A percentile compares a stretch with the other conserved stretches of the same genome.
phyloP scores from a whole-genome alignment of 2,329 filamentous ascomycete genomes.

The Blastomyces parvus region DNA sequence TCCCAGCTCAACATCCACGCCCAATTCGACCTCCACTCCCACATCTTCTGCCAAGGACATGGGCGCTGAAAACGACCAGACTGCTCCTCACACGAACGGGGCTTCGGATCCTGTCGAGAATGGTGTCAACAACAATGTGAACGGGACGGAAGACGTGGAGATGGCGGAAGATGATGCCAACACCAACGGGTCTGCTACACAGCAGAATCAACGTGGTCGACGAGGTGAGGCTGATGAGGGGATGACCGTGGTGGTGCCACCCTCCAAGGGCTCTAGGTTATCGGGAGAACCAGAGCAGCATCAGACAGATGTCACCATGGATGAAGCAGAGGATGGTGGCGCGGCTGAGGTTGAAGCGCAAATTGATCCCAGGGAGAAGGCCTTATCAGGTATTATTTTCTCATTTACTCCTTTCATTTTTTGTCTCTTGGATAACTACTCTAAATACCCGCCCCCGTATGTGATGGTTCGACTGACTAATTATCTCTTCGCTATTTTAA shows the following conservation, averaged over 20 bases:
- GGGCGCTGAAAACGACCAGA: slow-evolving; percentile 60
- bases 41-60: slow-evolving; percentile 41
- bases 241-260: slow-evolving; percentile 73
- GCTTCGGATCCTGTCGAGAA: slow-evolving; percentile 62
- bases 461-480: not conserved
- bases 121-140: slow-evolving; percentile 51
- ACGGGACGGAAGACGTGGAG: slow-evolving; percentile 59
- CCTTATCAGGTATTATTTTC: slow-evolving; percentile 36
- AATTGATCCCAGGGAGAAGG: slow-evolving; percentile 41
- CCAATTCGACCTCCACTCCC: slow-evolving; percentile 8
- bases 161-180: slow-evolving; percentile 56
- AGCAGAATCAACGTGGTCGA: slow-evolving; percentile 51
- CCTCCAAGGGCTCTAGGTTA: slow-evolving; percentile 55
- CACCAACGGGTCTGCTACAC: slow-evolving; percentile 39
- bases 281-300: slow-evolving; percentile 50
- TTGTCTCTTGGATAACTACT: not conserved
- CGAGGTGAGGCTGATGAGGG: slow-evolving; percentile 66
- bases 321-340: slow-evolving; percentile 40
- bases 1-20: slow-evolving; percentile 12
- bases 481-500: not conserved
- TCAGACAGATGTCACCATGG: slow-evolving; percentile 65
- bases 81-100: slow-evolving; percentile 49
- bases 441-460: not conserved
- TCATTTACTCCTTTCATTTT: not conserved
- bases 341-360: slow-evolving; percentile 38